These are phyloP conservation scores for Endotrypanum monterogeii DNA, from an alignment of 208 protist genomes.

Conservation along the genomic window DNA sequence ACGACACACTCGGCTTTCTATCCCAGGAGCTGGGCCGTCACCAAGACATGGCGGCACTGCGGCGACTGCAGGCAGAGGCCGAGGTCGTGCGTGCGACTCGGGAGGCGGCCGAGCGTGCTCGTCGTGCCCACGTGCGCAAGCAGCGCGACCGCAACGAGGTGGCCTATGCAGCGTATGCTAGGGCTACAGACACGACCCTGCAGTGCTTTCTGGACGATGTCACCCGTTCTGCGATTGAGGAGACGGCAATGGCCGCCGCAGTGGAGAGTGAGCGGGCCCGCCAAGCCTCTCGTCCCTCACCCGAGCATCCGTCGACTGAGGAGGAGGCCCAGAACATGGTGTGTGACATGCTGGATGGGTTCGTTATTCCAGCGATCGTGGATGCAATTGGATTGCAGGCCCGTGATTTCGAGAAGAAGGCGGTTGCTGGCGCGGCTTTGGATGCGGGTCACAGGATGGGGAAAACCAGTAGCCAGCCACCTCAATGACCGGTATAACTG, in stretches of 20 bases:
- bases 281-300: constrained; percentile 39
- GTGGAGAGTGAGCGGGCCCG: constrained; percentile 51
- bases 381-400: constrained; percentile 47
- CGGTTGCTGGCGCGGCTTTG: constrained; percentile 45
- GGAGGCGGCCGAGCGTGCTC: constrained; percentile 78
- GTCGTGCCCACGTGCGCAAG: constrained; percentile 65
- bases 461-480: not conserved
- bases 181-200: constrained; percentile 62
- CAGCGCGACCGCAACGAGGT: constrained; percentile 76
- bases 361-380: constrained; percentile 72
- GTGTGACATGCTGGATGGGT: constrained; percentile 82
- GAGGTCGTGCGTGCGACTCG: constrained; percentile 69
- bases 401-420: constrained; percentile 49
- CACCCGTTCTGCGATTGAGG: constrained; percentile 37
- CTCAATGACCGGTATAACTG: not conserved
- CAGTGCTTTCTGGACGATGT: constrained; percentile 73
- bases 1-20: constrained; percentile 86
- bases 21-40: constrained; percentile 83
- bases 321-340: constrained; percentile 37
- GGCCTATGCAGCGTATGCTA: constrained; percentile 63
- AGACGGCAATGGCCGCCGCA: constrained; percentile 73
- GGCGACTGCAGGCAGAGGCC: constrained; percentile 55
- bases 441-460: constrained; percentile 29
- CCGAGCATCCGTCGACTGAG: constrained; percentile 23
- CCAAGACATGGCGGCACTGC: constrained; percentile 65